Conservation (phyloP, 352 stramenopile species). For the Phytophthora capsici region DNA sequence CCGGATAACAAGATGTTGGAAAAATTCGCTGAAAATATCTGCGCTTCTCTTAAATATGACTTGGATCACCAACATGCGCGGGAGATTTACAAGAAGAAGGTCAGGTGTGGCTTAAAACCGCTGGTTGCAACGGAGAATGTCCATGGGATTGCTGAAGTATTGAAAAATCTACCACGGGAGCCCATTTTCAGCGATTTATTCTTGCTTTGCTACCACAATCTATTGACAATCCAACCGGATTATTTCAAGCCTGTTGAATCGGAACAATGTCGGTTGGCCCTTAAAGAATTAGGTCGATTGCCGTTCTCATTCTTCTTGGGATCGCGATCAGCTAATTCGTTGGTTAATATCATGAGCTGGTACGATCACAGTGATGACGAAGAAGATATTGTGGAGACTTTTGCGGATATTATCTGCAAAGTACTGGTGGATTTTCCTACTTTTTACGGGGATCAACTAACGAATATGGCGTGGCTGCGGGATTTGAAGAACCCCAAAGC, state of each 20-base stretch:
- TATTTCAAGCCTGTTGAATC: slow-evolving; percentile 74
- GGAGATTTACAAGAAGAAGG: slow-evolving; percentile 84
- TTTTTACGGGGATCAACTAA: slow-evolving; percentile 74
- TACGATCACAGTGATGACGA: slow-evolving; percentile 53
- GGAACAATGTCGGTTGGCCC: slow-evolving; percentile 45
- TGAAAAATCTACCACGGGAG: slow-evolving; percentile 80
- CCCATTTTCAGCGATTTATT: slow-evolving; percentile 84
- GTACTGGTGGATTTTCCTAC: slow-evolving; percentile 67
- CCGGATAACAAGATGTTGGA: slow-evolving; percentile 77
- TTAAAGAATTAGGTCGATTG: slow-evolving; percentile 61
- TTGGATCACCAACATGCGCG: slow-evolving; percentile 71
- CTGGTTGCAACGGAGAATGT: slow-evolving; percentile 69
- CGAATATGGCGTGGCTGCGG: slow-evolving; percentile 68
- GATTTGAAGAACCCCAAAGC: slow-evolving; percentile 54
- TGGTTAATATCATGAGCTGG: slow-evolving; percentile 58
- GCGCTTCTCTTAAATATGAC: slow-evolving; percentile 82
- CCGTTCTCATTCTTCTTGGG: slow-evolving; percentile 81
- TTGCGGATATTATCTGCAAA: slow-evolving; percentile 74
- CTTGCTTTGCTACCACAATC: slow-evolving; percentile 62
- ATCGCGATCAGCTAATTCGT: slow-evolving; percentile 54
- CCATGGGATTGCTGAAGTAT: slow-evolving; percentile 80
- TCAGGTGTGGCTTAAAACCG: slow-evolving; percentile 61
- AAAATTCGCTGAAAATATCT: slow-evolving; percentile 83
- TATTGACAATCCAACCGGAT: slow-evolving; percentile 53
- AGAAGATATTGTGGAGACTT: slow-evolving; percentile 47